Evolutionary conservation across 2,329 filamentous ascomycete species (phyloP).

Genomic region (Blumeria hordei): DNA sequence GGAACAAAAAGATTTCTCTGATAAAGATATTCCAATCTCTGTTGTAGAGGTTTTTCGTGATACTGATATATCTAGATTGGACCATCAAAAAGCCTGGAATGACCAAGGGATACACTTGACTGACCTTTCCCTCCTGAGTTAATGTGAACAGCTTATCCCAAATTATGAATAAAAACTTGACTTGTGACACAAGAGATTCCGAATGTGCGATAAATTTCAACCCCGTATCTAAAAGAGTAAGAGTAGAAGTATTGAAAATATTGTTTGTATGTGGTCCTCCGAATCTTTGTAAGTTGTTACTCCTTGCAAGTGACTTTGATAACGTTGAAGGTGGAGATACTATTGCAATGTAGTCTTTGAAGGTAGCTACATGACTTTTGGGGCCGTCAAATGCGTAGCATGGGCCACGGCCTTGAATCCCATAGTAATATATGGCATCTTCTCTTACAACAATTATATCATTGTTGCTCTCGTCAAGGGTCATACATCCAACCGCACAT

Average conservation of each 20-base stretch:
- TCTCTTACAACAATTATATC: constrained; percentile 83
- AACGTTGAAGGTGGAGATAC: constrained; percentile 45
- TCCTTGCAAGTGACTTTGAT: constrained; percentile 15
- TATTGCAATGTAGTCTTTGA: constrained; percentile 66
- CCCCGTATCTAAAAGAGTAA: constrained; percentile 79
- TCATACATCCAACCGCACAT: constrained; percentile 89
- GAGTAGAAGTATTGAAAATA: constrained; percentile 66
- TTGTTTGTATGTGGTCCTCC: constrained; percentile 49
- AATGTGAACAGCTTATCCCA: constrained; percentile 89
- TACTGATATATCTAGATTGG: constrained; percentile 55
- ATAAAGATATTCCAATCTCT: constrained; percentile 81
- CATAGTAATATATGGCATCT: constrained; percentile 91
- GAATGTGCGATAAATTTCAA: constrained; percentile 75
- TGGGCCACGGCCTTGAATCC: constrained; percentile 57
- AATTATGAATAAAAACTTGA: constrained; percentile 58
- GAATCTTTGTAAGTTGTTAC: constrained; percentile 40
- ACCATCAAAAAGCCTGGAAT: too few species aligned
- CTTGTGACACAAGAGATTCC: constrained; percentile 58
- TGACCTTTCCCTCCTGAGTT: constrained; percentile 73
- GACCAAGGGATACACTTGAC: neutral
- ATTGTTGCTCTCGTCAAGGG: constrained; percentile 51
- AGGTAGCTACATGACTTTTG: constrained; percentile 60
- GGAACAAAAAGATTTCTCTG: constrained; percentile 80
- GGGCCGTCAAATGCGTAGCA: constrained; percentile 80
- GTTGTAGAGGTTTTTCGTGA: constrained; percentile 71